These are phyloP conservation scores for Ambrosia hybrid DNA, from an alignment of 140 eudicot genomes.

Conservation along the genomic window DNA sequence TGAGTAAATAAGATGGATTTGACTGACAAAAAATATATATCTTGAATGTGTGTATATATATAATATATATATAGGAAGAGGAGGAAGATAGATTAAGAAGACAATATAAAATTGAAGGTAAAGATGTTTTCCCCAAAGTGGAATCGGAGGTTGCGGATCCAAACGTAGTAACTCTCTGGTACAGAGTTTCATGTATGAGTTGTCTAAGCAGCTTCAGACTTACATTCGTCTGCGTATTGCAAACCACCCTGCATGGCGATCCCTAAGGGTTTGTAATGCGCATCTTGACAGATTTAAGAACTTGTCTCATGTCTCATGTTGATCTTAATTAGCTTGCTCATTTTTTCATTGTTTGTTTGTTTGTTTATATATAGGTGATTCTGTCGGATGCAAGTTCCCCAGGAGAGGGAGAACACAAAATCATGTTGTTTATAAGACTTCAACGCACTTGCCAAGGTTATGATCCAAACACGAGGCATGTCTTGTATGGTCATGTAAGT, in stretches of 20 bases:
- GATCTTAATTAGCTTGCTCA: not conserved
- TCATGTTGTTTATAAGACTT: constrained; percentile 58
- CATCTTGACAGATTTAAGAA: not conserved
- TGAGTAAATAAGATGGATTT: too few species aligned
- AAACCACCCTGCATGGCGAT: constrained; percentile 40
- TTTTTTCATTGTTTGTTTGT: not conserved
- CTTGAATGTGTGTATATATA: too few species aligned
- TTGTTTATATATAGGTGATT: constrained; percentile 42
- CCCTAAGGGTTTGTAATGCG: constrained; percentile 29
- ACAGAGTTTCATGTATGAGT: constrained; percentile 46
- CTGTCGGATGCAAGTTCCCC: constrained; percentile 66
- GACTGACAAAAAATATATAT: too few species aligned
- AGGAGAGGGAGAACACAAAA: constrained; percentile 84
- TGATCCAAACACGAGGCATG: constrained; percentile 62
- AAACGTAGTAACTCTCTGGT: constrained; percentile 62
- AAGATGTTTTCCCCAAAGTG: constrained; percentile 32
- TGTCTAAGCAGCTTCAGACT: constrained; percentile 37
- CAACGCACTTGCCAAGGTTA: constrained; percentile 49
- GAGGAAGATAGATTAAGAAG: constrained; percentile 42
- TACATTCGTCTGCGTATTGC: constrained; percentile 36
- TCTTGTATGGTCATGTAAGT: constrained; percentile 69
- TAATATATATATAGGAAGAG: constrained; percentile 26
- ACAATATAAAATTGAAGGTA: constrained; percentile 37
- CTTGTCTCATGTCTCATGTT: not conserved
- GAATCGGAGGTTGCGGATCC: constrained; percentile 48